A percentile compares a stretch with the other conserved stretches of the same genome.
Conservation (phyloP, 2,329 filamentous ascomycete genomes). For the Beauveria sp. region DNA sequence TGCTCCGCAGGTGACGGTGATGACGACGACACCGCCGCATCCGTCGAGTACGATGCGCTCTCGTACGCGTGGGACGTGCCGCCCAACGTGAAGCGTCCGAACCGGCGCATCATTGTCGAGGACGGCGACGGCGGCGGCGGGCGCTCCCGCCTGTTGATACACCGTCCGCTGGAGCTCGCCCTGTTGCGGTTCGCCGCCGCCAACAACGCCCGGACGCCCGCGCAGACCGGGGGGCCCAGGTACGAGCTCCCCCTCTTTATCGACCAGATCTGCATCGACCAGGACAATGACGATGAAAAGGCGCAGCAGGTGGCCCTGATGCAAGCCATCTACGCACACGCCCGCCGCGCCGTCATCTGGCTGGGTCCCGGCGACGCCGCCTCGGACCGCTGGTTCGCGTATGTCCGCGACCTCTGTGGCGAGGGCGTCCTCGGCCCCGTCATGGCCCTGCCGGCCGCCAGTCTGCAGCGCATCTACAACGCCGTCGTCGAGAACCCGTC, state of each 20-base stretch:
- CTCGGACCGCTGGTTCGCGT: conserved; percentile 18
- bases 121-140: neutral
- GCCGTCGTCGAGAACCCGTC: conserved; percentile 19
- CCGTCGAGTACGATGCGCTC: conserved; percentile 21
- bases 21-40: neutral
- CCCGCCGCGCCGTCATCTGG: conserved; percentile 20
- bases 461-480: conserved; percentile 21
- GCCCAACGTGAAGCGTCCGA: conserved; percentile 2
- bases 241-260: conserved; percentile 19
- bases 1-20: conserved; percentile 6
- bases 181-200: conserved; percentile 17
- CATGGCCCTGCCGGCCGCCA: conserved; percentile 17
- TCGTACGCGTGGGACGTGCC: conserved; percentile 24
- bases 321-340: conserved; percentile 22
- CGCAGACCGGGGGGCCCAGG: neutral
- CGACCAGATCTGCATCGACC: conserved; percentile 27
- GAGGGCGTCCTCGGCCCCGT: conserved; percentile 18
- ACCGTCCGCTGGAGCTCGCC: conserved; percentile 23
- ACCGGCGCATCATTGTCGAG: conserved; percentile 22
- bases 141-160: conserved; percentile 17
- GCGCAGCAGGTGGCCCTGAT: conserved; percentile 22
- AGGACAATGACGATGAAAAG: conserved; percentile 19
- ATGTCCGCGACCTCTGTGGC: conserved; percentile 12
- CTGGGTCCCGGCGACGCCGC: conserved; percentile 18
- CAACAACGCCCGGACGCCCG: neutral